Base-by-base conservation (phyloP, 768 basidiomycete genomes). In the Cystofilobasidium macerans region DNA sequence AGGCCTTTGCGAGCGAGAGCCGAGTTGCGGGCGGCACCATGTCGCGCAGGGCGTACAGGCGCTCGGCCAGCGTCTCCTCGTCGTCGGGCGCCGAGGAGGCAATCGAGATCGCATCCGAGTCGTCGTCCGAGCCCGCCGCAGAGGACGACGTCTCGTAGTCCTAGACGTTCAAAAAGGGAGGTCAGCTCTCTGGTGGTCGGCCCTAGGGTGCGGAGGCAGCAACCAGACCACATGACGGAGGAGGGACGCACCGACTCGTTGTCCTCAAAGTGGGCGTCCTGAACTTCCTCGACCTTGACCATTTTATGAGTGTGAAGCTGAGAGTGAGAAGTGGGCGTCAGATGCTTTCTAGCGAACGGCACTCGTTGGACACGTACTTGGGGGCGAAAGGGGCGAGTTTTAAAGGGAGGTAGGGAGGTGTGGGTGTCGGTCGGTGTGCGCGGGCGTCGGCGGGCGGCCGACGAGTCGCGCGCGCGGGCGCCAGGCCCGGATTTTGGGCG, bases 1-100 rank as follows among this genome's bases (percentile, higher is more conserved):
- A 72, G 61, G 81, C 82, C 28, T 84, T 79, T 58, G 82, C 77
- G 70, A 98, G 83, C 72, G 78, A 79, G 71, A 88, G 86, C 69
- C 95, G 85, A 43, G 93, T 93, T 12, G 86, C 79, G 28, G 95
- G 95, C 9, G 93, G 87, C 6, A 99, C 84, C 74, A 99, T 98
- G 81, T 99, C 94, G 71, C 87, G 87, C 76, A 99, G 86, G 30
- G 94, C 94, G 66, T 81, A 81, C 73, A 99, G 70, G 66, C 94
- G 88, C 79, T 97, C 92, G 69, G 85, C 80, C 71, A 95, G 69
- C 48, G 92, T 83, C 79, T 99, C 94, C 62, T 70, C 69, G 32
- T 73, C 71, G 40, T 74, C 71, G 54, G 74, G 71, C 60, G 88
- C 85, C 4, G 89, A 90, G 38, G 83, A 82, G 66, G 89, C 78